Conservation (phyloP, 768 basidiomycete genomes). For the Lactarius vividus region DNA sequence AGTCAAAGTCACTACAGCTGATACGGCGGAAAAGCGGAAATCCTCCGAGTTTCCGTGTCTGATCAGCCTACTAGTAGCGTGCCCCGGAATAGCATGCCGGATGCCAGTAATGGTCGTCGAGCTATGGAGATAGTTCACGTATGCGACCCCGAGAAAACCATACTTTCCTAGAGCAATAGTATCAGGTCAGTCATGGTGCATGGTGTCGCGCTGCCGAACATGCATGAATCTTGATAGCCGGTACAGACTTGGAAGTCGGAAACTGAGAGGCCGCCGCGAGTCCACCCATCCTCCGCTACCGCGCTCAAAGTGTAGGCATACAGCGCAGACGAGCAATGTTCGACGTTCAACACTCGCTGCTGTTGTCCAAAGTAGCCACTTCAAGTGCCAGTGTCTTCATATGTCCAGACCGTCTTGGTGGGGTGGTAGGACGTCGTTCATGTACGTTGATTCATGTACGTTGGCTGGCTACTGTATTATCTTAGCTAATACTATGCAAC, state of each 20-base stretch:
- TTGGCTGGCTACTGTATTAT: too few relatives aligned
- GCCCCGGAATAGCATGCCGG: background rate
- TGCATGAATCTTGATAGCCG: background rate
- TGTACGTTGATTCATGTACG: too few relatives aligned
- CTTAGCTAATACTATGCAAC: too few relatives aligned
- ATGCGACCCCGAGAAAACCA: background rate
- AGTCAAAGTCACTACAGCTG: background rate
- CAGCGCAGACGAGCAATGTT: background rate
- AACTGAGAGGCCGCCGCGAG: too few relatives aligned
- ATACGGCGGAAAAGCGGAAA: background rate
- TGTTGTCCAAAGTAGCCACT: too few relatives aligned
- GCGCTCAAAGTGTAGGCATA: background rate
- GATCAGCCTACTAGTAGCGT: background rate
- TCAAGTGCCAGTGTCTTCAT: too few relatives aligned
- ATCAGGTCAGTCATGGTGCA: background rate
- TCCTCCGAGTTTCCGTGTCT: background rate
- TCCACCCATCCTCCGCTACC: background rate
- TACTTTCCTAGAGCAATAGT: background rate
- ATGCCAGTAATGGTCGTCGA: background rate
- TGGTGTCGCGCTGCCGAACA: background rate
- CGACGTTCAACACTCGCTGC: background rate
- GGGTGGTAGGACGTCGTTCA: too few relatives aligned
- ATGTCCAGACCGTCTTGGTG: too few relatives aligned
- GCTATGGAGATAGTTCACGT: background rate
- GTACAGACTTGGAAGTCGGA: background rate